Evolutionary conservation across 1,139 yeast genomes (phyloP).

Genomic region (Blastobotrys illinoisensis): DNA sequence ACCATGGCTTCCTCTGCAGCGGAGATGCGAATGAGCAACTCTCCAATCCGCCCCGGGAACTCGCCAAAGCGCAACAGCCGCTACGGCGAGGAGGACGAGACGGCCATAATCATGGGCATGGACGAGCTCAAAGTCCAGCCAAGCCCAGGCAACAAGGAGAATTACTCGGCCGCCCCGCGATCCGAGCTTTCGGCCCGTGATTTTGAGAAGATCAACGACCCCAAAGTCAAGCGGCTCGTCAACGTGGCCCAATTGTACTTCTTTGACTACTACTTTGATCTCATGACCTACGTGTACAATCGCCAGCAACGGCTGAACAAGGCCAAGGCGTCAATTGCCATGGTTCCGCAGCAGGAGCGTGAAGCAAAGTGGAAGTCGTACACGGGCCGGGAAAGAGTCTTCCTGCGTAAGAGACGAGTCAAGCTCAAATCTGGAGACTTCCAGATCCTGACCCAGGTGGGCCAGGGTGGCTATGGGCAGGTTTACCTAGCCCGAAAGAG

Average conservation of each 20-base stretch:
- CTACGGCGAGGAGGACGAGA: conserved; percentile 19
- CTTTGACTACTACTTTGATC: conserved; percentile 91
- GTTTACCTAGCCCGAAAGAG: conserved; percentile 91
- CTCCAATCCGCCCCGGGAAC: conserved; percentile 1
- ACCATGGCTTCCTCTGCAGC: conserved; percentile 7
- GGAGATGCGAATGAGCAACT: conserved; percentile 13
- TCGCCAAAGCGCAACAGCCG: conserved; percentile 7
- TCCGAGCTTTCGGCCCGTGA: conserved; percentile 23
- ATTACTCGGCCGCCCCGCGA: conserved; percentile 10
- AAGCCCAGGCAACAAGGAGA: conserved; percentile 16
- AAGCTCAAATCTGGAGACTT: conserved; percentile 94
- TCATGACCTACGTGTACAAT: conserved; percentile 85
- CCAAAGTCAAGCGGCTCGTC: conserved; percentile 79
- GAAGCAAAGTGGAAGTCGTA: conserved; percentile 77
- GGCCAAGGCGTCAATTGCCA: conserved; percentile 53
- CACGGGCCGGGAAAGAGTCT: conserved; percentile 76
- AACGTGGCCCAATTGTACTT: conserved; percentile 75
- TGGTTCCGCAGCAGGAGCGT: conserved; percentile 46
- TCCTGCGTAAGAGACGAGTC: conserved; percentile 78
- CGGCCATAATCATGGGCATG: conserved; percentile 22
- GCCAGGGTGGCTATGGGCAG: conserved; percentile 98
- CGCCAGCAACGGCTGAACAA: conserved; percentile 73
- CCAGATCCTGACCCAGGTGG: conserved; percentile 94
- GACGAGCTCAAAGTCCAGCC: conserved; percentile 17
- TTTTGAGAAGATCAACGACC: conserved; percentile 55